Base-by-base conservation (phyloP, 2,329 filamentous ascomycete species). In the Colletotrichum sp. region DNA sequence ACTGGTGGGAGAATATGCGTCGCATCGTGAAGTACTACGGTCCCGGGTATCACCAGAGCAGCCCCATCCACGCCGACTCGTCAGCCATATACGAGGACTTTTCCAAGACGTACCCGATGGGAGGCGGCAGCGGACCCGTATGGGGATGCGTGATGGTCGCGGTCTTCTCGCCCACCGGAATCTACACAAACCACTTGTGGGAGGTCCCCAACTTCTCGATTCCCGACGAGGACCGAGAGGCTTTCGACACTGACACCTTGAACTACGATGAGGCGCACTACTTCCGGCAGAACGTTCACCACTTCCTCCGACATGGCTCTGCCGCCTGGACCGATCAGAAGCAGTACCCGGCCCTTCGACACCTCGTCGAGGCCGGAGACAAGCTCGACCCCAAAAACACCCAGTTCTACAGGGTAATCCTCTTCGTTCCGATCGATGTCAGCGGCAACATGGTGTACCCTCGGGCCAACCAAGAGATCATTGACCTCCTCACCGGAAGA, bases 141-240 rank as follows among this genome's bases (percentile, higher is more conserved):
- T 78, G 76, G 76, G 78, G 78, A 16, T 78, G 78, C 34, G 62
- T 61, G 13, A 72, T 76, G 15, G 52, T 79, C 61, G 36, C 77
- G 5, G 69, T 68, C 15, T 68, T 70, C 25, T 72, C 70, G 15
- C 67, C 70, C 25, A n/a, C 52, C 7, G 78, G 77, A 13, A 69
- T 78, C 12, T 79, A 73, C 62, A 62, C 73, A 11, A 76, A 64
- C 13, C 78, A 78, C 22, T 4, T 79, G 27, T 79, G 77, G 78
- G 72, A 79, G 34, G 36, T 72, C 7, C 78, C 78, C 16, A 71
- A 63, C 66, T 77, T 79, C 61, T 4, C 6, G 9, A 75, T 69
- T 15, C 59, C 62, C 7, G 15, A 44, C 3, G 44, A 62, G 71
- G 8, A 34, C n/a, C 13, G 16, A 49, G 19, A 64, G 9, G 30